Conservation (phyloP, 2,329 filamentous ascomycete species). For the Pezicula neosporulosa region DNA sequence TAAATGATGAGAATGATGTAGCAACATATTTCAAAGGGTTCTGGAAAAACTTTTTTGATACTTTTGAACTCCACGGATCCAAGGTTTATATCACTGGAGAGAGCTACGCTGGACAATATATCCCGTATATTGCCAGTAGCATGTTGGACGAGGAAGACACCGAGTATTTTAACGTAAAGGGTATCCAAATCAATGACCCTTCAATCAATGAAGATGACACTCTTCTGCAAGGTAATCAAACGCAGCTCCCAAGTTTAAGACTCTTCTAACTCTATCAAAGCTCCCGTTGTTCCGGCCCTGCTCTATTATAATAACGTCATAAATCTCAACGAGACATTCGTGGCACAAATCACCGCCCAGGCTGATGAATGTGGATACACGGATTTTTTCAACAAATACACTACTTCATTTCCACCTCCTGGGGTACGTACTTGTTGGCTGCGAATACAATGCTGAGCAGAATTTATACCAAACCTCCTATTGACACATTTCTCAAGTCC, state of each 20-base stretch:
- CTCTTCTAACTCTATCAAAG: constrained; percentile 10
- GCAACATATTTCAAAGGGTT: constrained; percentile 56
- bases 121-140: constrained; percentile 45
- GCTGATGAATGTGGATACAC: constrained; percentile 49
- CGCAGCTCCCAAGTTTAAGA: not conserved
- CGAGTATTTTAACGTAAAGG: constrained; percentile 55
- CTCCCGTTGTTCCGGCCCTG: constrained; percentile 44
- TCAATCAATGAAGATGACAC: constrained; percentile 36
- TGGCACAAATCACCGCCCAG: constrained; percentile 39
- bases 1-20: constrained; percentile 48
- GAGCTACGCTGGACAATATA: constrained; percentile 50
- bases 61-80: constrained; percentile 49
- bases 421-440: constrained; percentile 23
- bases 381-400: constrained; percentile 41
- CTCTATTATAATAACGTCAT: constrained; percentile 47
- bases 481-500: no score
- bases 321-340: constrained; percentile 48
- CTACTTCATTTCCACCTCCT: constrained; percentile 53
- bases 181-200: constrained; percentile 60
- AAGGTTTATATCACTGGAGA: constrained; percentile 65
- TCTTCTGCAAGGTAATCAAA: constrained; percentile 11
- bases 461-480: no score
- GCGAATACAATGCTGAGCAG: no score
- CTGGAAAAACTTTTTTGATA: constrained; percentile 60
- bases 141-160: constrained; percentile 46